phyloP scores from a whole-genome alignment of 2,329 filamentous ascomycete genomes.

The Allantophomopsis lycopodina region DNA sequence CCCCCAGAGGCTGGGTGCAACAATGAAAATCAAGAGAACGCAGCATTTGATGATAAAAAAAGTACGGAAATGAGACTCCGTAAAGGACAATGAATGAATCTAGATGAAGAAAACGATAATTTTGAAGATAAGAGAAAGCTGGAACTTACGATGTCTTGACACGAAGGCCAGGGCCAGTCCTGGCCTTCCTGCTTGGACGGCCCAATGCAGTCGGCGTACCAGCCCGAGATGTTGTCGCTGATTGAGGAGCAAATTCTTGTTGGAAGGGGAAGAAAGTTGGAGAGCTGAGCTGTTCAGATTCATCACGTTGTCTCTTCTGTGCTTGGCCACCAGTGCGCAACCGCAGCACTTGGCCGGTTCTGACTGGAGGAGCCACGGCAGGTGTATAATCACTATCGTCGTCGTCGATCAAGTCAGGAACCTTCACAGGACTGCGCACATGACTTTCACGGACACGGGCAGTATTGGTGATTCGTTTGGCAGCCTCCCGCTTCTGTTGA shows the following conservation, averaged over 20 bases:
- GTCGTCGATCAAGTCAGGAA: conserved; percentile 5
- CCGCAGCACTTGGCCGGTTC: conserved; percentile 9
- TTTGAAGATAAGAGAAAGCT: conserved; percentile 6
- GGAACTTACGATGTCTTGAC: conserved; percentile 56
- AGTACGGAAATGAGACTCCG: too few species aligned
- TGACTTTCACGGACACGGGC: conserved; percentile 9
- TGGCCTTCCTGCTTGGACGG: conserved; percentile 43
- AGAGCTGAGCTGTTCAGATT: conserved; percentile 37
- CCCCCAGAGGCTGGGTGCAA: conserved; percentile 1
- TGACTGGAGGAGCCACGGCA: conserved; percentile 4
- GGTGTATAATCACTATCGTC: conserved; percentile 10
- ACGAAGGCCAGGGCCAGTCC: conserved; percentile 36
- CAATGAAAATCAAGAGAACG: conserved; percentile 1
- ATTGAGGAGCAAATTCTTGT: conserved; percentile 25
- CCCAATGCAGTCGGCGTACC: conserved; percentile 39
- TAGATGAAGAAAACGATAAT: conserved; percentile 3
- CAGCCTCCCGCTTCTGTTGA: conserved; percentile 9
- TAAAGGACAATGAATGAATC: background rate
- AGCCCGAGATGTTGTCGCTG: conserved; percentile 40
- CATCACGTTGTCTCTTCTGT: conserved; percentile 24
- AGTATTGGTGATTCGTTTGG: conserved; percentile 12
- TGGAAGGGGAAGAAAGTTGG: conserved; percentile 35
- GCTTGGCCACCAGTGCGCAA: conserved; percentile 10
- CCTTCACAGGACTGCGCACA: conserved; percentile 9
- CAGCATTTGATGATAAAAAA: background rate